Percentiles rank a stretch among this genome's conserved stretches.
phyloP scores from a whole-genome alignment of 148 eudicot species.

The Rhododendron ferrugineum region DNA sequence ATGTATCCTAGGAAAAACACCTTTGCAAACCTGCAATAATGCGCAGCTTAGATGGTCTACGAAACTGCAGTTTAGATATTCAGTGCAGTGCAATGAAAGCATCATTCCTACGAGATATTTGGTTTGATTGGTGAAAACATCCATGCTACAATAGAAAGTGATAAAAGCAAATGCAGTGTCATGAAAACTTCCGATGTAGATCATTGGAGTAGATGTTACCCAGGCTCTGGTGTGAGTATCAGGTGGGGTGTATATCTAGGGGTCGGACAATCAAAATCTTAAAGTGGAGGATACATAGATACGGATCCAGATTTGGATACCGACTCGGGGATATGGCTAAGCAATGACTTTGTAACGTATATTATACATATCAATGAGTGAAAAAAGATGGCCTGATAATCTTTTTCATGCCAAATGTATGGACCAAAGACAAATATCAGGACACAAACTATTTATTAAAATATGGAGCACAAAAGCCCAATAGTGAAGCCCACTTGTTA shows the following conservation, averaged over 20 bases:
- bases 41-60: not conserved
- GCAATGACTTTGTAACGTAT: not conserved
- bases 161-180: not conserved
- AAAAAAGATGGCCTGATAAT: not conserved
- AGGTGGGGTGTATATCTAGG: not conserved
- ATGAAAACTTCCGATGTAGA: not conserved
- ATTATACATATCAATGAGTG: not conserved
- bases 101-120: not conserved
- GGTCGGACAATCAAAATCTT: not conserved
- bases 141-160: not conserved
- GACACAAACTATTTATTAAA: too few species aligned
- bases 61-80: not conserved
- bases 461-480: not conserved
- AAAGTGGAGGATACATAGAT: not conserved
- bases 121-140: not conserved
- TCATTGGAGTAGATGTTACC: not conserved
- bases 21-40: slow-evolving; percentile 46
- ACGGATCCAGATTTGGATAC: not conserved
- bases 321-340: not conserved
- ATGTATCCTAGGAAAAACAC: slow-evolving; percentile 34
- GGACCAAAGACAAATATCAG: not conserved
- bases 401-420: not conserved
- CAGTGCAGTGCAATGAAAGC: not conserved
- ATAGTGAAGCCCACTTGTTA: not conserved
- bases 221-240: not conserved